These are phyloP conservation scores for Fusarium abutilonis DNA, from an alignment of 2,329 filamentous ascomycete species.

Conservation along the genomic window DNA sequence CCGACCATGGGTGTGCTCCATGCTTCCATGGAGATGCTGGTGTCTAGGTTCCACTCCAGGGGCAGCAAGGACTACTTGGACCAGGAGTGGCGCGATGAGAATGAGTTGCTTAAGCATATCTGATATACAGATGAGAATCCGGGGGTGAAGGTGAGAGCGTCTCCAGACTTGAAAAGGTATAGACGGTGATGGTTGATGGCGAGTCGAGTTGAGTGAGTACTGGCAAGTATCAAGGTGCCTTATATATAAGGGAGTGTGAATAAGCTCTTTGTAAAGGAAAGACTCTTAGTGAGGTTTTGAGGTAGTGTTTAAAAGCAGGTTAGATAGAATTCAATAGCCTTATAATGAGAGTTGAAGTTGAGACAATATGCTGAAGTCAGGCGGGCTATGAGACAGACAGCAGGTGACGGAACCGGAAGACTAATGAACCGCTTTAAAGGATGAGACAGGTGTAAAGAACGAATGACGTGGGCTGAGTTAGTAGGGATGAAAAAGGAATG, in stretches of 20 bases:
- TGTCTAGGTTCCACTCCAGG: constrained; percentile 34
- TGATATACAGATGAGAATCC: not conserved
- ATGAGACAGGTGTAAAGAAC: constrained; percentile 22
- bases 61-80: constrained; percentile 35
- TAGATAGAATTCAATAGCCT: constrained; percentile 17
- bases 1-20: constrained; percentile 28
- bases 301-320: not conserved
- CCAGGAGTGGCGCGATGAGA: constrained; percentile 42
- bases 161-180: constrained; percentile 8
- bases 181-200: constrained; percentile 5
- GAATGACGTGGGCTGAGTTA: constrained; percentile 24
- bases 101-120: constrained; percentile 43
- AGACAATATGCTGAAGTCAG: constrained; percentile 37
- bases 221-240: constrained; percentile 20
- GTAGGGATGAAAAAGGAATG: constrained; percentile 25
- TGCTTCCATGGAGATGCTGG: constrained; percentile 32
- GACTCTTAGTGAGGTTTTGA: constrained; percentile 11
- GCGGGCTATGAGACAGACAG: constrained; percentile 27
- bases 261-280: constrained; percentile 11
- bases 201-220: not conserved
- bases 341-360: constrained; percentile 15
- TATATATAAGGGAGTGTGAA: constrained; percentile 34
- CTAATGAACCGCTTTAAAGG: constrained; percentile 28
- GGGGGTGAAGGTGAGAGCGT: not conserved
- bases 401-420: constrained; percentile 23